A percentile compares a stretch with the other conserved stretches of the same genome.
phyloP scores from a whole-genome alignment of 2,329 filamentous ascomycete genomes.

The Atkinsonella hypoxylon region DNA sequence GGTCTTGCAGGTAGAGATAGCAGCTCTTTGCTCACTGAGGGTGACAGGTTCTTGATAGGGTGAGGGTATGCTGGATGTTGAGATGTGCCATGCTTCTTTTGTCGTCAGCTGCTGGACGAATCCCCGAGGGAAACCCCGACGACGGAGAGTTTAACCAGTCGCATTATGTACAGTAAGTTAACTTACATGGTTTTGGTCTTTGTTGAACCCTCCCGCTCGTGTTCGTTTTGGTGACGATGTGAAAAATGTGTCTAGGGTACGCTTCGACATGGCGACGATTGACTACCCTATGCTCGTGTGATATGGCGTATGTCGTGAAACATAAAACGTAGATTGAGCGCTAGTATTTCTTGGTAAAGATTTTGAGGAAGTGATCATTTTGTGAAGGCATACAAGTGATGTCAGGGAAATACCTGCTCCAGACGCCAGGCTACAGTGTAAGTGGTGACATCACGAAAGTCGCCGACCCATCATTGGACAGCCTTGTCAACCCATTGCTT shows the following conservation, averaged over 20 bases:
- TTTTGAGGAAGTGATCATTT: background rate
- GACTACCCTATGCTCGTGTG: background rate
- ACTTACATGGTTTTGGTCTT: conserved; percentile 3
- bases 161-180: background rate
- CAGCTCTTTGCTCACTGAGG: conserved; percentile 26
- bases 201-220: background rate
- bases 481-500: background rate
- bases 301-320: background rate
- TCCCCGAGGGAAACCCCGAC: background rate
- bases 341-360: too few relatives aligned
- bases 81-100: conserved; percentile 10
- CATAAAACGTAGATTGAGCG: too few relatives aligned
- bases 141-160: background rate
- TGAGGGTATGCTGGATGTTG: conserved; percentile 37
- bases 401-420: too few relatives aligned
- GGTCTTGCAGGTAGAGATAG: conserved; percentile 37
- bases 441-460: conserved; percentile 5
- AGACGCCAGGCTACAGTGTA: background rate
- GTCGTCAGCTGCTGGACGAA: background rate
- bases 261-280: conserved; percentile 16
- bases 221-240: conserved; percentile 14
- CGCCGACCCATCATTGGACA: background rate
- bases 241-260: conserved; percentile 62
- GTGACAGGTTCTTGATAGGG: conserved; percentile 32
- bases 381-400: background rate